Conservation (phyloP, 371 early-diverging fungal genomes). For the Vairimorpha apis region DNA sequence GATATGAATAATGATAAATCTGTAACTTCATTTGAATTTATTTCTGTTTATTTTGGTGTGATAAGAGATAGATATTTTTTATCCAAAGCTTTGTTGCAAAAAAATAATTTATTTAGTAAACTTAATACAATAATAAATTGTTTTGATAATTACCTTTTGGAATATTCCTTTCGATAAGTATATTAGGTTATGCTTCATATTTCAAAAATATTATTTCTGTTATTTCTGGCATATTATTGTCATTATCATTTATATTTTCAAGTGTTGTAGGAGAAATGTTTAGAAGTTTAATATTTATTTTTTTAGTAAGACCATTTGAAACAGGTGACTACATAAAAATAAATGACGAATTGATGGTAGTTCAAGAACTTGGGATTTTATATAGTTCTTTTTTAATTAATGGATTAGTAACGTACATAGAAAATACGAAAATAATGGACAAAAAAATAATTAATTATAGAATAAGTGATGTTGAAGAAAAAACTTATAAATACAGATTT, state of each 20-base stretch:
- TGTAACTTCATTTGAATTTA: slow-evolving; percentile 32
- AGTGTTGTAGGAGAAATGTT: slow-evolving; percentile 40
- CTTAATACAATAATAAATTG: slow-evolving; percentile 21
- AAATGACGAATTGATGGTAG: slow-evolving; percentile 34
- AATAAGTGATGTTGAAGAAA: slow-evolving; percentile 5
- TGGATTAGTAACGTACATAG: slow-evolving; percentile 10
- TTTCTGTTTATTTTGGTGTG: slow-evolving; percentile 30
- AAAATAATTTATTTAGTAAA: slow-evolving; percentile 29
- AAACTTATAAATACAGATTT: not conserved
- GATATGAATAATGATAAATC: slow-evolving; percentile 14
- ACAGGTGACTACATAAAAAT: slow-evolving; percentile 51
- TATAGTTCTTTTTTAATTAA: slow-evolving; percentile 41
- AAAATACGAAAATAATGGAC: slow-evolving; percentile 42
- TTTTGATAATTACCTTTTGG: slow-evolving; percentile 22
- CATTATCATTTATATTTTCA: slow-evolving; percentile 46
- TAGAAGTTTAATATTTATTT: slow-evolving; percentile 51
- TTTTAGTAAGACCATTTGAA: slow-evolving; percentile 57
- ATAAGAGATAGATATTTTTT: slow-evolving; percentile 41
- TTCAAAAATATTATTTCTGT: slow-evolving; percentile 16
- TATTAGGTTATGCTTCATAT: not conserved
- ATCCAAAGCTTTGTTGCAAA: slow-evolving; percentile 35
- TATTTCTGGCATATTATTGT: slow-evolving; percentile 29
- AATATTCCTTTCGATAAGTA: not conserved
- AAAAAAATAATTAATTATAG: slow-evolving; percentile 51
- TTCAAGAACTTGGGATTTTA: slow-evolving; percentile 50